Evolutionary conservation across 1,284 basidiomycete species (phyloP), one percentile per base, ranked within the genome.

Genomic region (Ustilago hordei): DNA sequence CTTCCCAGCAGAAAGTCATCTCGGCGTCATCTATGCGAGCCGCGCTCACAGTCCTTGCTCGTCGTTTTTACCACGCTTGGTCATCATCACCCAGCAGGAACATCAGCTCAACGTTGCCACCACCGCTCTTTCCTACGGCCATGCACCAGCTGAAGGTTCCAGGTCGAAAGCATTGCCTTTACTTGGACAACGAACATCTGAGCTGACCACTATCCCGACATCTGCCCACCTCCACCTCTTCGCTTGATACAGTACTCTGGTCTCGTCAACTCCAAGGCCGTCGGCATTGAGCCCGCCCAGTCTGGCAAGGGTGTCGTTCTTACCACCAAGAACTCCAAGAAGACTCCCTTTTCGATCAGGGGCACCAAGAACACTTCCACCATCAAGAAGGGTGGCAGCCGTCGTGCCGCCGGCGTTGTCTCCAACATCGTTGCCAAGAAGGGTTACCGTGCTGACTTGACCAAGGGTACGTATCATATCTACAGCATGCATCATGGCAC

Each of bases 361-460:
- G 72, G 69, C 52, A 68, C 78, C 43, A 67, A 65, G 61, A 69
- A 66, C 64, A 15, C 59, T 58, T 28, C 62, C 38, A 76, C 66
- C 68, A 69, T 79, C 78, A 79, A 75, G 69, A 75, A 70, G 72
- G 81, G 81, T 39, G 82, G 82, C 28, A 60, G 64, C 36, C 81
- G 84, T 43, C 81, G 81, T 47, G 62, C 79, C 23, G 80, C 84
- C 54, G 81, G 82, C 58, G 77, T 69, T 45, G 80, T 84, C 47
- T 79, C 80, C 71, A 81, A 82, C 78, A 58, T 82, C 48, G 76
- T 80, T 28, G 78, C 75, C 74, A 85, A 85, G 83, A 64, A 66
- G 60, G 80, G 83, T 63, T 86, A 86, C 84, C 75, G 84, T 52
- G 60, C 81, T 48, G 84, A 86, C 72, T 62, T 86, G 53, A 75